These are phyloP conservation scores for Blastobotrys niveus DNA, from an alignment of 1,139 yeast genomes.

Conservation along the genomic window DNA sequence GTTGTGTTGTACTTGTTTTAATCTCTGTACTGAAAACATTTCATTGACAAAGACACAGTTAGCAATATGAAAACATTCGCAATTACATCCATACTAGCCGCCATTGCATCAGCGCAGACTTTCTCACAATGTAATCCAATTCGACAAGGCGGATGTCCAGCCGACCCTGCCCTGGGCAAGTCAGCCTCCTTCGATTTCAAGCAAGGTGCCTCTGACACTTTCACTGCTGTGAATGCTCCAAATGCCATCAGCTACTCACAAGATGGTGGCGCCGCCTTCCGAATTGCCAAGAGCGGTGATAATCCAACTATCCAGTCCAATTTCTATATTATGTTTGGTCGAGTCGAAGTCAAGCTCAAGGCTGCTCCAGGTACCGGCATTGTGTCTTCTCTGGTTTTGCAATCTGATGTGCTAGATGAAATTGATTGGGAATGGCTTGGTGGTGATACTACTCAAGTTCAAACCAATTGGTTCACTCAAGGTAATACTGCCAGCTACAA, in stretches of 20 bases:
- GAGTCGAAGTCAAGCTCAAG: constrained; percentile 61
- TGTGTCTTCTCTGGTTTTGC: constrained; percentile 71
- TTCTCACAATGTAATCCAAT: constrained; percentile 8
- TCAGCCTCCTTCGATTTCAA: neutral
- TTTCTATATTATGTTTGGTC: constrained; percentile 82
- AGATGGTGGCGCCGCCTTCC: constrained; percentile 56
- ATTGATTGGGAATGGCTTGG: constrained; percentile 84
- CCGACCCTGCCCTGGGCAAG: constrained; percentile 6
- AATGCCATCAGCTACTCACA: constrained; percentile 27
- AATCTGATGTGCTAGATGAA: constrained; percentile 81
- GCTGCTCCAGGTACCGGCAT: constrained; percentile 74
- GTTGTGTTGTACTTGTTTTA: too few species aligned
- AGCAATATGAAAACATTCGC: too few species aligned
- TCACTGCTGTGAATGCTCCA: constrained; percentile 14
- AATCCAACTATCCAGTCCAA: constrained; percentile 71
- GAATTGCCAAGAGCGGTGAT: constrained; percentile 56
- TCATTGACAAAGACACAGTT: too few species aligned
- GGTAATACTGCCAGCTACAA: constrained; percentile 69
- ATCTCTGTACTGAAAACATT: too few species aligned
- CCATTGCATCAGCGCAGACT: constrained; percentile 5
- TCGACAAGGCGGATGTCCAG: constrained; percentile 1
- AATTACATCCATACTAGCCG: neutral
- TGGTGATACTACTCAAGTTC: constrained; percentile 62
- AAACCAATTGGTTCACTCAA: constrained; percentile 73
- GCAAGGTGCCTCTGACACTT: constrained; percentile 3